A percentile compares a stretch with the other conserved stretches of the same genome.
phyloP scores from a whole-genome alignment of 345 rosid species.

The Linum tenue region DNA sequence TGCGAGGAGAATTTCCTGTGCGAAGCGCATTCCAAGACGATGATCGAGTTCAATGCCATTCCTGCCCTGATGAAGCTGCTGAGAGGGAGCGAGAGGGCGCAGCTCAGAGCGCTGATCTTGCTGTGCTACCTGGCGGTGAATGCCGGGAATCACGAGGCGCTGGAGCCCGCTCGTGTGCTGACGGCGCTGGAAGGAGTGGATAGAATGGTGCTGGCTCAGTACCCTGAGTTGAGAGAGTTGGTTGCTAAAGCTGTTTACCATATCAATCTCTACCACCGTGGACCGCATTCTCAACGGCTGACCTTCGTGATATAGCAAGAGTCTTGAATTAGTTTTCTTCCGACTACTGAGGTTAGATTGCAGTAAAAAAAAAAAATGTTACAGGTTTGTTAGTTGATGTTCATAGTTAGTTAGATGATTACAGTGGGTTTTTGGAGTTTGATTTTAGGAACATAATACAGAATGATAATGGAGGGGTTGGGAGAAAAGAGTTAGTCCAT shows the following conservation, averaged over 20 bases:
- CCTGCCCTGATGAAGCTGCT: constrained; percentile 35
- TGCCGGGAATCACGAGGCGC: constrained; percentile 48
- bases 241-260: constrained; percentile 49
- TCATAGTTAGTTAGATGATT: too few relatives aligned
- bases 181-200: constrained; percentile 37
- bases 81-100: constrained; percentile 26
- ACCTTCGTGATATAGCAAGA: not conserved
- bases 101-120: constrained; percentile 28
- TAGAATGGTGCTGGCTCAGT: constrained; percentile 34
- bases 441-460: too few relatives aligned
- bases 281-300: constrained; percentile 46
- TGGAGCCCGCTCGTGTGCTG: constrained; percentile 47
- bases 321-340: too few relatives aligned
- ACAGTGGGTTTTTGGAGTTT: too few relatives aligned
- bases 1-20: constrained; percentile 44
- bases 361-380: not conserved
- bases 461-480: too few relatives aligned
- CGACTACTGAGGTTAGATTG: too few relatives aligned
- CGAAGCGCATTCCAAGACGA: constrained; percentile 41
- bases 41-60: constrained; percentile 46
- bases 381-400: not conserved
- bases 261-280: constrained; percentile 51
- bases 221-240: constrained; percentile 44
- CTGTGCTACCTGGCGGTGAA: constrained; percentile 44
- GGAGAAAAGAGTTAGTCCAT: too few relatives aligned